Conservation (phyloP, 768 basidiomycete species). For the Melanogaster broomeanus region DNA sequence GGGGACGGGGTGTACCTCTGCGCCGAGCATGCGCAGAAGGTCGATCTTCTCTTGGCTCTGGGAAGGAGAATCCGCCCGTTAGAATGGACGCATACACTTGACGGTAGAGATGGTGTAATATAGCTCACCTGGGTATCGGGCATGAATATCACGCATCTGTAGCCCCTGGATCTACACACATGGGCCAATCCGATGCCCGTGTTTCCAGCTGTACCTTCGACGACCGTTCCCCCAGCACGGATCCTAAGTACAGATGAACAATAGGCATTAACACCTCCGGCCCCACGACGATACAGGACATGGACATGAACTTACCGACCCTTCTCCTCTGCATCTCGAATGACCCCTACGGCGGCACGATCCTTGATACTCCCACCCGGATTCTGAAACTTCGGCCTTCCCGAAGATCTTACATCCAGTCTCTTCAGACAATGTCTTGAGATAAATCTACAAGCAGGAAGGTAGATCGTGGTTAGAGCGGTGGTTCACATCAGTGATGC, state of each 20-base stretch:
- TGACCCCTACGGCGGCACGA: constrained; percentile 88
- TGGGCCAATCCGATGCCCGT: constrained; percentile 96
- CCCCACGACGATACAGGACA: background rate
- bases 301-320: constrained; percentile 58
- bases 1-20: constrained; percentile 94
- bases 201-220: constrained; percentile 98
- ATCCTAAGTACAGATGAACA: constrained; percentile 46
- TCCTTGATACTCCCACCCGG: constrained; percentile 99
- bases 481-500: background rate
- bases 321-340: constrained; percentile 82
- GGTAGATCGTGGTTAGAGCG: constrained; percentile 2
- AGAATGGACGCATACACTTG: background rate
- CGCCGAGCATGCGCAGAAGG: constrained; percentile 94
- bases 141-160: constrained; percentile 99
- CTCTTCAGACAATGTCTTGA: constrained; percentile 78
- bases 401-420: constrained; percentile 85
- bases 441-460: constrained; percentile 61
- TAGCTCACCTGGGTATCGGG: constrained; percentile 79
- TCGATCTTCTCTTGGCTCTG: constrained; percentile 99
- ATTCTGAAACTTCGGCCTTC: constrained; percentile 99
- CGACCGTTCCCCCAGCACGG: constrained; percentile 92
- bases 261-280: background rate
- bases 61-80: background rate
- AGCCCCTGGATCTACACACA: constrained; percentile 89
- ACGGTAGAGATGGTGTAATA: background rate